Percentiles rank a stretch among this genome's conserved stretches.
phyloP scores from a whole-genome alignment of 2,329 filamentous ascomycete genomes.

The Stagonosporopsis cucurbitacearum region DNA sequence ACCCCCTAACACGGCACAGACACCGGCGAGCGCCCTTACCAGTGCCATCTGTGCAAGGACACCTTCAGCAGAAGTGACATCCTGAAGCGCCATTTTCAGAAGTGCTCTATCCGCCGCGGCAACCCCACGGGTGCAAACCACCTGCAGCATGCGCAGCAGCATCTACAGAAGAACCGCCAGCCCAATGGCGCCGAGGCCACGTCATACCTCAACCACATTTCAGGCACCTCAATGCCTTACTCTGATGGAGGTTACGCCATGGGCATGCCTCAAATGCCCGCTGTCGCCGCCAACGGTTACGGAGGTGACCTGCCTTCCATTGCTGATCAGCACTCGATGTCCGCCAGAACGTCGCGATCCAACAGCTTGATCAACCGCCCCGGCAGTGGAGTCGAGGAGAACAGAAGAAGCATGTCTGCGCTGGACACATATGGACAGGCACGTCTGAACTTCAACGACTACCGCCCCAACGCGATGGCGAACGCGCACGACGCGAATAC shows the following conservation, averaged over 20 bases:
- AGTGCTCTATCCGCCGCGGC: constrained; percentile 94
- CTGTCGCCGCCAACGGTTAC: constrained; percentile 44
- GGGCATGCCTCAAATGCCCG: constrained; percentile 45
- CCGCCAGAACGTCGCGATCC: constrained; percentile 56
- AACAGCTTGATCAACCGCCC: constrained; percentile 57
- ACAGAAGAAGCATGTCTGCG: constrained; percentile 46
- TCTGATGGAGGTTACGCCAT: constrained; percentile 42
- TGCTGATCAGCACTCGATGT: constrained; percentile 51
- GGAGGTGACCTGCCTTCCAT: constrained; percentile 50
- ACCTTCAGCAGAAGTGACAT: constrained; percentile 98
- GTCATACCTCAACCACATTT: constrained; percentile 46
- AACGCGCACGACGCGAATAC: constrained; percentile 36
- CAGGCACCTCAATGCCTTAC: constrained; percentile 44
- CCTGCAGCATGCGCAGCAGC: constrained; percentile 88
- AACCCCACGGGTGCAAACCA: constrained; percentile 96
- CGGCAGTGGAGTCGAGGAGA: constrained; percentile 45
- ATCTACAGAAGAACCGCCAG: constrained; percentile 72
- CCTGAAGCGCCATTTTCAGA: constrained; percentile 97
- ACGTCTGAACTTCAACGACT: constrained; percentile 48
- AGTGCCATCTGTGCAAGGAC: constrained; percentile 96
- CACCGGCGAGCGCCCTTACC: constrained; percentile 96
- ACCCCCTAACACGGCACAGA: constrained; percentile 64
- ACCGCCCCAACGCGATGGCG: constrained; percentile 40
- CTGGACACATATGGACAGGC: constrained; percentile 41
- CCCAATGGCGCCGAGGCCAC: constrained; percentile 44